Evolutionary conservation across 495 filamentous ascomycete species (phyloP).

Genomic region (Xylaria longipes): DNA sequence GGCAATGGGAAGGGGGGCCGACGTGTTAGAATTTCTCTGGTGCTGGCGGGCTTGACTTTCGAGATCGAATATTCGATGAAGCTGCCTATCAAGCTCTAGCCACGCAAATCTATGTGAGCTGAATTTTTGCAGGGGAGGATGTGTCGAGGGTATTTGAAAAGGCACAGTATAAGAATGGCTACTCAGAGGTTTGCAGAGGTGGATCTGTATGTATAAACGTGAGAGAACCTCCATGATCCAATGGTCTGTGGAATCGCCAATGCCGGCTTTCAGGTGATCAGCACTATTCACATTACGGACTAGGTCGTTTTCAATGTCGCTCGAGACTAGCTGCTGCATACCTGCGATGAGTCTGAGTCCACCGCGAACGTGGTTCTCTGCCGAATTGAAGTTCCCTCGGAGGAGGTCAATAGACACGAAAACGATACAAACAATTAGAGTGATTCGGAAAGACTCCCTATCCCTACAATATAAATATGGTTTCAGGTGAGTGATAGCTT

Average conservation of each 20-base stretch:
- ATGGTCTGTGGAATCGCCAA: not conserved
- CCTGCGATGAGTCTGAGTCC: not conserved
- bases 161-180: not conserved
- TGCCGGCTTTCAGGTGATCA: not conserved
- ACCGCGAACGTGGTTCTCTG: not conserved
- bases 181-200: not conserved
- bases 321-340: not conserved
- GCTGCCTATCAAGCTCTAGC: not conserved
- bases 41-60: not conserved
- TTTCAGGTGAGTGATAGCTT: slow-evolving; percentile 1
- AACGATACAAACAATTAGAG: slow-evolving; percentile 1
- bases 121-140: not conserved
- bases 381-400: not conserved
- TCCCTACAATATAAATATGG: not conserved
- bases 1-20: not conserved
- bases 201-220: slow-evolving; percentile 1
- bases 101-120: not conserved
- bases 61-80: not conserved
- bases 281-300: not conserved
- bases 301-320: not conserved
- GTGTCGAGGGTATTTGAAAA: not conserved
- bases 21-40: not conserved
- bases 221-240: slow-evolving; percentile 2
- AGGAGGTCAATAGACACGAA: not conserved
- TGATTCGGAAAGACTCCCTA: not conserved